Evolutionary conservation across 2,329 filamentous ascomycete species (phyloP).

Genomic region (Phialophora expanda): DNA sequence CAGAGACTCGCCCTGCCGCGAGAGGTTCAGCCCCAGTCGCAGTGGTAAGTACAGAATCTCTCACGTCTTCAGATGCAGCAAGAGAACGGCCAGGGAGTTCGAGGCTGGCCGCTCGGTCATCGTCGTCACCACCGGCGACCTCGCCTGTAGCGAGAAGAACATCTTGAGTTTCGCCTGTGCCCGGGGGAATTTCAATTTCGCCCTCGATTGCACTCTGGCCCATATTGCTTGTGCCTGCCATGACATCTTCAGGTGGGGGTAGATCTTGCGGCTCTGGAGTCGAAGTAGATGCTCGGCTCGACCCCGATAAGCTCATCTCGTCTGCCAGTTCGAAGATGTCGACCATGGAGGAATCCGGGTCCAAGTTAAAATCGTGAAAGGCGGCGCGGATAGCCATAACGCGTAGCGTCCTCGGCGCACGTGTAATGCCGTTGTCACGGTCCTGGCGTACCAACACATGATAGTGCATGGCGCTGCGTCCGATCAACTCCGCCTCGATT

Average conservation of each 20-base stretch:
- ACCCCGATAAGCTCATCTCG: slow-evolving; percentile 16
- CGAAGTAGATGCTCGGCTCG: slow-evolving; percentile 29
- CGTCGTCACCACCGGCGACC: background rate
- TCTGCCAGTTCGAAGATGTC: slow-evolving; percentile 28
- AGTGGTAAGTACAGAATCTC: background rate
- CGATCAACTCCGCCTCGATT: slow-evolving; percentile 27
- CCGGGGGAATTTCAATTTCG: background rate
- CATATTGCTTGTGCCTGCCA: background rate
- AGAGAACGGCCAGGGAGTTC: background rate
- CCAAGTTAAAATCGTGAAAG: slow-evolving; percentile 29
- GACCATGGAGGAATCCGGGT: slow-evolving; percentile 28
- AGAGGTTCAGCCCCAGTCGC: background rate
- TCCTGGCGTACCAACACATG: slow-evolving; percentile 15
- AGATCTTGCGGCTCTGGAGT: slow-evolving; percentile 34
- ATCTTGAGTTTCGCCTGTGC: background rate
- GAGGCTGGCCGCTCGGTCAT: background rate
- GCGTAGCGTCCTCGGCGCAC: slow-evolving; percentile 13
- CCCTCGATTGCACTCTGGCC: background rate
- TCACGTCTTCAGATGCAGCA: background rate
- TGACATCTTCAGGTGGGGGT: background rate
- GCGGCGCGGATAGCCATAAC: slow-evolving; percentile 29
- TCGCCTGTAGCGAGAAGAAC: background rate
- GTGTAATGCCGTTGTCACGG: slow-evolving; percentile 16
- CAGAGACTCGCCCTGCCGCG: background rate
- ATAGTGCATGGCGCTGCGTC: slow-evolving; percentile 23